Evolutionary conservation across 176 grass and related monocot genomes (phyloP).

Genomic region (Carex cristatella): DNA sequence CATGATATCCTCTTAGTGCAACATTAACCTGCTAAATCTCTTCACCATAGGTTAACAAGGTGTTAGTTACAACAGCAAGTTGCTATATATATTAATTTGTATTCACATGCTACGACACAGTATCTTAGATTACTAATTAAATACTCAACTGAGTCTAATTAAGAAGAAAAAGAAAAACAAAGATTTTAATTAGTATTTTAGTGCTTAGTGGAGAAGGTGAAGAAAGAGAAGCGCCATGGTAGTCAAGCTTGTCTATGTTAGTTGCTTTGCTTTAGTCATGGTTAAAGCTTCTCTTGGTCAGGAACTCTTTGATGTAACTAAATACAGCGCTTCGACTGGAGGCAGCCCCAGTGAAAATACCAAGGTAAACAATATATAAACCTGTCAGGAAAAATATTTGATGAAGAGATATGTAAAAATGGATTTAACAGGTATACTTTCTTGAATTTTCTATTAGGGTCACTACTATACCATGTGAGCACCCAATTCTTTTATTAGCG

Average conservation of each 20-base stretch:
- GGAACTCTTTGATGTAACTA: constrained; percentile 23
- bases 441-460: not conserved
- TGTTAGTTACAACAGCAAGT: not conserved
- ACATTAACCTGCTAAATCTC: not conserved
- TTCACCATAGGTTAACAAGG: not conserved
- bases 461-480: too few relatives aligned
- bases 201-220: not conserved
- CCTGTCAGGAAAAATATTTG: not conserved
- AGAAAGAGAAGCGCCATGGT: not conserved
- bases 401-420: not conserved
- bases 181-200: not conserved
- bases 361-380: constrained; percentile 12
- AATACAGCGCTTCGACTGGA: not conserved
- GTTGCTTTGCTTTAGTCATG: not conserved
- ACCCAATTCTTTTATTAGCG: too few relatives aligned
- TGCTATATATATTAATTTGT: not conserved
- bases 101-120: not conserved
- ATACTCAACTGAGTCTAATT: not conserved
- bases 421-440: too few relatives aligned
- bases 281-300: not conserved
- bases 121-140: not conserved
- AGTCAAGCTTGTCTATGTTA: not conserved
- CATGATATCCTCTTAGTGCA: not conserved
- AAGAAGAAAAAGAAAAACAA: not conserved
- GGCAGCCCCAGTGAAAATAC: not conserved